Percentiles rank a stretch among this genome's conserved stretches.
Conservation (phyloP, 1,284 basidiomycete genomes). For the Sporisorium graminicola region DNA sequence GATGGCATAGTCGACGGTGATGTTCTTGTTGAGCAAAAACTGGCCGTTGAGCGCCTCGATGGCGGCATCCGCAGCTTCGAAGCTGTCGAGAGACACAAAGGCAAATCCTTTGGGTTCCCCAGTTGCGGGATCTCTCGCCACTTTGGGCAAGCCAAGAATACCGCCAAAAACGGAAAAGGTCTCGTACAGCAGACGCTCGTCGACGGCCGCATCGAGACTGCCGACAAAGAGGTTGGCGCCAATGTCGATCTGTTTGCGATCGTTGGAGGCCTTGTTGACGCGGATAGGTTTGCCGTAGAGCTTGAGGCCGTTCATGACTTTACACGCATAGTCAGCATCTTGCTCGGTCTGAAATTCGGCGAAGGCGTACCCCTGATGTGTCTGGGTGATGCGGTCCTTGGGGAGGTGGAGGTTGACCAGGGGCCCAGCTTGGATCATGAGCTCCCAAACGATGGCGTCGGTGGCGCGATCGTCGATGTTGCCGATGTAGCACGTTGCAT, state of each 20-base stretch:
- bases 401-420: slow-evolving; percentile 87
- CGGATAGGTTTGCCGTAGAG: slow-evolving; percentile 97
- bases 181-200: slow-evolving; percentile 91
- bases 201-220: slow-evolving; percentile 91
- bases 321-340: slow-evolving; percentile 98
- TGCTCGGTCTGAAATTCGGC: slow-evolving; percentile 98
- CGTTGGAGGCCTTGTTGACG: slow-evolving; percentile 94
- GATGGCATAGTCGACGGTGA: slow-evolving; percentile 96
- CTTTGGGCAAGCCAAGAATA: slow-evolving; percentile 93
- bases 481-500: slow-evolving; percentile 73
- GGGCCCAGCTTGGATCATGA: slow-evolving; percentile 98
- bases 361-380: slow-evolving; percentile 98
- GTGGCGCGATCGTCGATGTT: slow-evolving; percentile 95
- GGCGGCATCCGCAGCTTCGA: slow-evolving; percentile 95
- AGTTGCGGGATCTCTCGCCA: slow-evolving; percentile 86
- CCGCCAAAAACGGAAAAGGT: slow-evolving; percentile 95
- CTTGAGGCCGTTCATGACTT: slow-evolving; percentile 99
- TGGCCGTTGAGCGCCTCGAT: slow-evolving; percentile 97
- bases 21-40: slow-evolving; percentile 97
- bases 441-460: slow-evolving; percentile 95
- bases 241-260: slow-evolving; percentile 97
- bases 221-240: slow-evolving; percentile 98
- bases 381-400: slow-evolving; percentile 98
- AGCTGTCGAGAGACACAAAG: slow-evolving; percentile 96
- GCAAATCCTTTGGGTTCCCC: slow-evolving; percentile 95